A percentile compares a stretch with the other conserved stretches of the same genome.
Evolutionary conservation across 139 green algal species (phyloP).

Genomic region (Pseudopediastrum boryanum): DNA sequence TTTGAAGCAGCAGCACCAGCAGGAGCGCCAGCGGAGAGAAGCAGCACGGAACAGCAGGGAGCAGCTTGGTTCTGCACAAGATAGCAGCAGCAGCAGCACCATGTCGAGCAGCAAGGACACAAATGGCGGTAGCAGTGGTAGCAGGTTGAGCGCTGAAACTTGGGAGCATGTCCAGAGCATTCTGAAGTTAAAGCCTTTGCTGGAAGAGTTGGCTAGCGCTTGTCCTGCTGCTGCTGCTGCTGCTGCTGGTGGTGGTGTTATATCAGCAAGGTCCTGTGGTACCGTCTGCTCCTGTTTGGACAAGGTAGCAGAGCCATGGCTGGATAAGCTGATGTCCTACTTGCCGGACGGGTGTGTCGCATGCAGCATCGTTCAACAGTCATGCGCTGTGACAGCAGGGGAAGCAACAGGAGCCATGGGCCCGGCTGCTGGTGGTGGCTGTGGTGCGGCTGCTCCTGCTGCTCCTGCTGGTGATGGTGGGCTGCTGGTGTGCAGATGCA

Average conservation of each 20-base stretch:
- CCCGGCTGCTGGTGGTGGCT: neutral
- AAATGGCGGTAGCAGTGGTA: neutral
- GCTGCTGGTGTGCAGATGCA: neutral
- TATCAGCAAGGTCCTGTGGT: neutral
- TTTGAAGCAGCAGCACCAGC: neutral
- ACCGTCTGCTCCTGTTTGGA: neutral
- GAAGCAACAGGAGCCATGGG: neutral
- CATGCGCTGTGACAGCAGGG: neutral
- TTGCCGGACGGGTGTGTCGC: neutral
- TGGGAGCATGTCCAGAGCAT: neutral
- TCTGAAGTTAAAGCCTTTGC: neutral
- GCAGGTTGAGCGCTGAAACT: neutral
- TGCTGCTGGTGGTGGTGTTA: neutral
- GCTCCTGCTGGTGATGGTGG: neutral
- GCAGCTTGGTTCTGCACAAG: neutral
- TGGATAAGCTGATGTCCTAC: constrained; percentile 20
- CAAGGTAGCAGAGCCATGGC: neutral
- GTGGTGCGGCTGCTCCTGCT: constrained; percentile 2
- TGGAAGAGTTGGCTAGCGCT: neutral
- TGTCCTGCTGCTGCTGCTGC: neutral
- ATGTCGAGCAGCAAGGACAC: neutral
- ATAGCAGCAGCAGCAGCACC: constrained; percentile 16
- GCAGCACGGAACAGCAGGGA: constrained; percentile 36
- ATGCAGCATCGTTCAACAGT: neutral
- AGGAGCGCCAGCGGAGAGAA: constrained; percentile 36